phyloP scores from a whole-genome alignment of 1,139 yeast genomes.

The Meyerozyma sp. region DNA sequence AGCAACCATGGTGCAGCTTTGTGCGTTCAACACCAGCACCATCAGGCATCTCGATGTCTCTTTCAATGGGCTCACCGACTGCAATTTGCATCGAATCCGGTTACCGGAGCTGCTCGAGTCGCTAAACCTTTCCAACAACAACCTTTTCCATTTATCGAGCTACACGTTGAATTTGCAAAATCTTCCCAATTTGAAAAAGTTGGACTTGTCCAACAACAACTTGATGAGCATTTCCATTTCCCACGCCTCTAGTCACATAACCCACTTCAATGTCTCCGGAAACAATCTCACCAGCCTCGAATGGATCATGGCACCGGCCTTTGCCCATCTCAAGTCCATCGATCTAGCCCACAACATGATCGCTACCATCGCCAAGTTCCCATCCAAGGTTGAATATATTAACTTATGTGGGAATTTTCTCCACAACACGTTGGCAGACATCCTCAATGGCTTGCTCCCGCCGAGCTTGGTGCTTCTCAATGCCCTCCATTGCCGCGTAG shows the following conservation, averaged over 20 bases:
- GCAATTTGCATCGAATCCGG: not conserved
- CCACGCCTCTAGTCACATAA: conserved; percentile 8
- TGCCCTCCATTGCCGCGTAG: not conserved
- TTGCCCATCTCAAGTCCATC: conserved; percentile 11
- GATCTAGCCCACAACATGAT: conserved; percentile 22
- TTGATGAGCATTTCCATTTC: conserved; percentile 11
- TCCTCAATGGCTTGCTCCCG: not conserved
- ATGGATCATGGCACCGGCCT: conserved; percentile 7
- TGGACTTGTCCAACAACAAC: conserved; percentile 23
- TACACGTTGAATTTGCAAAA: conserved; percentile 6
- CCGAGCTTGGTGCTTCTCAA: not conserved
- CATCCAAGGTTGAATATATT: conserved; percentile 9
- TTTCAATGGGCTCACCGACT: not conserved
- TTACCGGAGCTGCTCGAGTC: not conserved
- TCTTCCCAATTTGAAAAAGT: conserved; percentile 12
- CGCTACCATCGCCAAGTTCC: conserved; percentile 11
- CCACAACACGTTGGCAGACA: not conserved
- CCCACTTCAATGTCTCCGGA: conserved; percentile 17
- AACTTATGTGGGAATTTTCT: conserved; percentile 18
- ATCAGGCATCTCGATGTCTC: not conserved
- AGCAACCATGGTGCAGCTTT: not conserved
- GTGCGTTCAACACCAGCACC: not conserved
- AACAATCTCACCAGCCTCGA: conserved; percentile 12
- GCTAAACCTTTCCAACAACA: conserved; percentile 6
- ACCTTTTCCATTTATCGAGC: conserved; percentile 3